Conservation (phyloP, 139 green algal genomes). For the Closterium sp. region DNA sequence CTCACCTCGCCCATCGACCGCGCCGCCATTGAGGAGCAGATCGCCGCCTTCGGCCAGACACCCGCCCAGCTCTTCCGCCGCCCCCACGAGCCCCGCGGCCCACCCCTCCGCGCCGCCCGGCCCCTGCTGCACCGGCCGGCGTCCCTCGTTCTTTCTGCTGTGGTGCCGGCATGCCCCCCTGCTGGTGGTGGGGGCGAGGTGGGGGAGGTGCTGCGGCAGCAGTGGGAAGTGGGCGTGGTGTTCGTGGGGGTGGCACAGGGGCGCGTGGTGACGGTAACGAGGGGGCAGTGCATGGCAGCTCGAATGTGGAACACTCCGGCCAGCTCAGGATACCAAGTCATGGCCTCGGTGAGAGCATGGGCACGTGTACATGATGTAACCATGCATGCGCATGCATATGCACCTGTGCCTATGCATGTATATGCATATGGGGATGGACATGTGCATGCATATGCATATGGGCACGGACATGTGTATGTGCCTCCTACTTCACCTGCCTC, state of each 20-base stretch:
- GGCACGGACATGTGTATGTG: neutral
- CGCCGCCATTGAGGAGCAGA: constrained; percentile 32
- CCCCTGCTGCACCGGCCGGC: constrained; percentile 27
- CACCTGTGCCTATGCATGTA: neutral
- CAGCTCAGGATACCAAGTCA: neutral
- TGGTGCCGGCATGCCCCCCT: neutral
- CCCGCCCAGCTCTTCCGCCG: constrained; percentile 52
- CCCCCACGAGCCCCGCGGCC: constrained; percentile 1
- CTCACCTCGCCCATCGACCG: constrained; percentile 41
- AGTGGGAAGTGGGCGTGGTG: neutral
- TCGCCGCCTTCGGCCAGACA: constrained; percentile 53
- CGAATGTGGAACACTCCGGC: constrained; percentile 13
- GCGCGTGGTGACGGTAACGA: neutral
- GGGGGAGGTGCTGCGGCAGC: neutral
- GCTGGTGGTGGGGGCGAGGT: neutral
- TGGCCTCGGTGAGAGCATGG: neutral
- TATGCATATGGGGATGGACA: neutral
- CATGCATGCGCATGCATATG: neutral
- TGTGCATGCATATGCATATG: constrained; percentile 4
- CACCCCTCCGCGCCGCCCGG: neutral
- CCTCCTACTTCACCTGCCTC: neutral
- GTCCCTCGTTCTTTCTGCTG: constrained; percentile 1
- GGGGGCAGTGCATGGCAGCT: neutral
- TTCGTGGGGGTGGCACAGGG: constrained; percentile 25
- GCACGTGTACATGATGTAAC: neutral